Evolutionary conservation across 306 rosid genomes (phyloP).

Genomic region (Sesbania bispinosa): DNA sequence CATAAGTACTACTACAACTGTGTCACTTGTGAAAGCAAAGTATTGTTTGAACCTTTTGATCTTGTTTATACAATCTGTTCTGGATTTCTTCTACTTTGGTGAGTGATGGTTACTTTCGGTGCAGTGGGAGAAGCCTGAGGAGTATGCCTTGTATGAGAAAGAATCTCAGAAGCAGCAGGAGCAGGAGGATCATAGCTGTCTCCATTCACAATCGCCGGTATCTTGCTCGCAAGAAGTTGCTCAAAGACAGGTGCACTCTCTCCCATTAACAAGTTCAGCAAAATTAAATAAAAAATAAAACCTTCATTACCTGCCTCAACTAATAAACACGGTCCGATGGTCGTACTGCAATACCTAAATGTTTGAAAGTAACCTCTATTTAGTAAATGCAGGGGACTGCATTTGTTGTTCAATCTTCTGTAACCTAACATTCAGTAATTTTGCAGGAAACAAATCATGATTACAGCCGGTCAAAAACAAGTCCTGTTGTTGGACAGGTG

Average conservation of each 20-base stretch:
- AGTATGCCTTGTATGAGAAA: constrained; percentile 57
- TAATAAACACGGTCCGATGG: neutral
- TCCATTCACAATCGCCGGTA: constrained; percentile 28
- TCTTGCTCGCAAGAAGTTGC: constrained; percentile 40
- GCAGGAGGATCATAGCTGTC: constrained; percentile 37
- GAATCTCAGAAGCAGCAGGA: constrained; percentile 46
- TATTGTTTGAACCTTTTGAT: constrained; percentile 39
- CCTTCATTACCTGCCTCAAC: constrained; percentile 24
- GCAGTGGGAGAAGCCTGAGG: constrained; percentile 94
- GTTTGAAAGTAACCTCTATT: neutral
- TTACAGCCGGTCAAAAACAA: constrained; percentile 42
- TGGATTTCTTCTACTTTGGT: constrained; percentile 11
- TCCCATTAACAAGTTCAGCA: constrained; percentile 18
- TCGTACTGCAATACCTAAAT: neutral
- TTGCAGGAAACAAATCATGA: constrained; percentile 55
- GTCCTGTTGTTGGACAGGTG: constrained; percentile 39
- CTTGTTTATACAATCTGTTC: constrained; percentile 24
- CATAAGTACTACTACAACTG: constrained; percentile 72
- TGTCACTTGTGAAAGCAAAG: constrained; percentile 78
- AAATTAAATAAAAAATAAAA: neutral
- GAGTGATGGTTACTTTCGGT: constrained; percentile 30
- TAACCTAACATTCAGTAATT: constrained; percentile 19
- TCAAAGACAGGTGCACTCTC: constrained; percentile 42
- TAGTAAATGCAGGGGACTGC: neutral
- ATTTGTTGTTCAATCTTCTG: neutral